Evolutionary conservation across 306 rosid species (phyloP).

Genomic region (Sphenostylis stenocarpa): DNA sequence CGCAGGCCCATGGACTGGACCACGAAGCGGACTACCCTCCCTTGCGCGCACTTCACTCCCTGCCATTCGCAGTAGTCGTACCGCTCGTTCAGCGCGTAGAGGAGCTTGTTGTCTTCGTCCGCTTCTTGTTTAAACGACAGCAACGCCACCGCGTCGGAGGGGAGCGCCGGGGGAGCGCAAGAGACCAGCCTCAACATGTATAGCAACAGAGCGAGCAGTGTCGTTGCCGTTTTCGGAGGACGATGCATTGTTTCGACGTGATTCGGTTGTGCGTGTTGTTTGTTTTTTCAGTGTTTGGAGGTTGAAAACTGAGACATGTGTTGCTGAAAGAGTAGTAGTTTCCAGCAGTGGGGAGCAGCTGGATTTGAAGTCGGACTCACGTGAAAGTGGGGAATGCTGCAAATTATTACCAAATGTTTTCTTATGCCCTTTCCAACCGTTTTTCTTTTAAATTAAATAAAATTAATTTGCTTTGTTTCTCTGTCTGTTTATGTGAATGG

Average conservation of each 20-base stretch:
- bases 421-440: no score
- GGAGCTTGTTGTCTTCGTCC: conserved; percentile 74
- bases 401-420: neutral
- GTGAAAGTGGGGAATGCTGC: conserved; percentile 45
- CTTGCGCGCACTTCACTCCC: conserved; percentile 83
- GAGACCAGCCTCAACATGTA: neutral
- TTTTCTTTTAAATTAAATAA: neutral
- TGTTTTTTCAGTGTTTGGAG: no score
- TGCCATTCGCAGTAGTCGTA: conserved; percentile 86
- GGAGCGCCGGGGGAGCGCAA: neutral
- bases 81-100: conserved; percentile 61
- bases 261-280: no score
- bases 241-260: neutral
- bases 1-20: conserved; percentile 50
- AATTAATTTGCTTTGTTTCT: no score
- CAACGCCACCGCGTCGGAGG: conserved; percentile 70
- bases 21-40: conserved; percentile 62
- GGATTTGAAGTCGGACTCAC: conserved; percentile 38
- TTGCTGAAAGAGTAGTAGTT: no score
- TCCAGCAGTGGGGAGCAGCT: conserved; percentile 51
- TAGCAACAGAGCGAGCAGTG: neutral
- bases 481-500: neutral
- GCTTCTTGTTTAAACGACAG: conserved; percentile 69
- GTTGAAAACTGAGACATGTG: neutral
- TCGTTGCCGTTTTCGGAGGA: neutral